Conservation (phyloP, 2,329 filamentous ascomycete genomes). For the Magnaporthales sp. region DNA sequence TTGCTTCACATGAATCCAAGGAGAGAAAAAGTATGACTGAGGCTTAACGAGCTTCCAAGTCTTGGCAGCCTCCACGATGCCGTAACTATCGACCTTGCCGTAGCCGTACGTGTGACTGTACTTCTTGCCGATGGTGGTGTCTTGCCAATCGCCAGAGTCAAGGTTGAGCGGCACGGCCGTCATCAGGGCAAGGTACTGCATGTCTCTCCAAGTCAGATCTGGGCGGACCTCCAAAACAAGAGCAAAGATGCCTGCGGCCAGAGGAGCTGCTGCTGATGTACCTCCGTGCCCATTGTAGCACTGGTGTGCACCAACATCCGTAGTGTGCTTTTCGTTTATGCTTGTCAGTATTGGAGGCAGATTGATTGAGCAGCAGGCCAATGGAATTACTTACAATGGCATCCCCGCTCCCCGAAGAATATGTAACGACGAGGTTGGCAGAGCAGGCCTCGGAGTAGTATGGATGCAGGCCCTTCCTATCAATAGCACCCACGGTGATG, state of each 20-base stretch:
- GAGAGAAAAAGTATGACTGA: slow-evolving; percentile 89
- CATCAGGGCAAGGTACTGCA: slow-evolving; percentile 83
- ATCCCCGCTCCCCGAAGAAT: slow-evolving; percentile 83
- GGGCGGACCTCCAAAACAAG: slow-evolving; percentile 78
- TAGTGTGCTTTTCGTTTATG: slow-evolving; percentile 57
- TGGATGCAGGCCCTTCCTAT: slow-evolving; percentile 77
- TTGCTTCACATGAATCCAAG: slow-evolving; percentile 86
- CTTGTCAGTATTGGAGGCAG: background rate
- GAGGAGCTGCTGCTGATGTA: slow-evolving; percentile 87
- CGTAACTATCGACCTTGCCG: slow-evolving; percentile 85
- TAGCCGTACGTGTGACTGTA: slow-evolving; percentile 96
- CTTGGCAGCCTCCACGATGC: slow-evolving; percentile 77
- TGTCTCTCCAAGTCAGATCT: slow-evolving; percentile 84
- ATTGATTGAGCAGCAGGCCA: background rate
- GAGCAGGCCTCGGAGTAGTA: slow-evolving; percentile 97
- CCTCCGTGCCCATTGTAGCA: slow-evolving; percentile 84
- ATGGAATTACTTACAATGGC: slow-evolving; percentile 44
- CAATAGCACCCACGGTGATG: slow-evolving; percentile 90
- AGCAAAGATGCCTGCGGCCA: slow-evolving; percentile 87
- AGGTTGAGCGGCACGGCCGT: slow-evolving; percentile 75
- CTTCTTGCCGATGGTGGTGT: slow-evolving; percentile 69
- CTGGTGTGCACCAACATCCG: slow-evolving; percentile 75
- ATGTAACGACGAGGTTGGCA: slow-evolving; percentile 90
- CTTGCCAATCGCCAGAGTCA: slow-evolving; percentile 68
- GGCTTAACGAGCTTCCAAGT: slow-evolving; percentile 84